phyloP scores from a whole-genome alignment of 2,329 filamentous ascomycete species.

The Trichoderma lentiforme region DNA sequence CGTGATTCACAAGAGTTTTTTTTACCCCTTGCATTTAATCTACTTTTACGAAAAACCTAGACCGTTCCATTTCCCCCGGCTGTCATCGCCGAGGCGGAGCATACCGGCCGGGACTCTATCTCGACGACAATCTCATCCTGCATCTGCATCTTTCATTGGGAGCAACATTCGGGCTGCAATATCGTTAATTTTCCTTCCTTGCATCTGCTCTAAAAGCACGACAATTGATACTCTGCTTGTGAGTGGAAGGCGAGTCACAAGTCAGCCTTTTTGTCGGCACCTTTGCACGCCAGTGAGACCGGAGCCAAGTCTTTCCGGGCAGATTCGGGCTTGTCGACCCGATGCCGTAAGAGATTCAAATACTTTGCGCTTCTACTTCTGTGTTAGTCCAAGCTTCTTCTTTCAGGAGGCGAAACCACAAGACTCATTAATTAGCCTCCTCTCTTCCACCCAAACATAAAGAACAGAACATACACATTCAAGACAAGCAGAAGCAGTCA shows the following conservation, averaged over 20 bases:
- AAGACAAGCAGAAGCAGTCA: not conserved
- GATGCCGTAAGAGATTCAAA: constrained; percentile 4
- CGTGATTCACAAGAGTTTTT: not conserved
- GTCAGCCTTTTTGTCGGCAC: not conserved
- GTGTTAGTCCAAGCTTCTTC: not conserved
- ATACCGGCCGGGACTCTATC: not conserved
- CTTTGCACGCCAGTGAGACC: constrained; percentile 4
- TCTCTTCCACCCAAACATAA: not conserved
- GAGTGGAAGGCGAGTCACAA: not conserved
- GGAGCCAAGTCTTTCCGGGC: constrained; percentile 1
- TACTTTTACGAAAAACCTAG: not conserved
- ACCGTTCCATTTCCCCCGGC: not conserved
- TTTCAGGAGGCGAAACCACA: not conserved
- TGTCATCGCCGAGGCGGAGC: not conserved
- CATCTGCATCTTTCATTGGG: not conserved
- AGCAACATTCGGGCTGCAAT: not conserved
- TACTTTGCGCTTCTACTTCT: not conserved
- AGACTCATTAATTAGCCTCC: not conserved
- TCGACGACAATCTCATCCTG: not conserved
- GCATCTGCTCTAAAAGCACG: not conserved
- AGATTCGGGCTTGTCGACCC: not conserved
- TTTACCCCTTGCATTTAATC: not conserved
- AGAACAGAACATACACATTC: not conserved
- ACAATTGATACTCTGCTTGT: not conserved
- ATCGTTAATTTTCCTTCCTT: not conserved